Evolutionary conservation across 2,329 filamentous ascomycete species (phyloP).

Genomic region (Gaeumannomyces sp.): DNA sequence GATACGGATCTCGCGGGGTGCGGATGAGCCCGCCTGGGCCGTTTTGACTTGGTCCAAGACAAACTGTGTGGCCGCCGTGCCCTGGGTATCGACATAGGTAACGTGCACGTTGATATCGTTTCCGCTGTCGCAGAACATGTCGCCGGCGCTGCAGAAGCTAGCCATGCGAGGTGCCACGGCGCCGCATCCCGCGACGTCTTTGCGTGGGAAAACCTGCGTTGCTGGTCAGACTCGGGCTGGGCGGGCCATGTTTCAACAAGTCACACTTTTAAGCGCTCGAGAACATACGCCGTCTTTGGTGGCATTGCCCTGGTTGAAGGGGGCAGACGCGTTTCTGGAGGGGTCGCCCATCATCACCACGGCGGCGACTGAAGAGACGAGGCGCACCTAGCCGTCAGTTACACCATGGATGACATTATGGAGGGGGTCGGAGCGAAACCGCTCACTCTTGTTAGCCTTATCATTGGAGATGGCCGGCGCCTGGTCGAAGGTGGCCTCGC

Average conservation of each 20-base stretch:
- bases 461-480: slow-evolving; percentile 13
- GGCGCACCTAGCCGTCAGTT: neutral
- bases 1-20: neutral
- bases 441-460: neutral
- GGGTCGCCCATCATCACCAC: slow-evolving; percentile 31
- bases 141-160: slow-evolving; percentile 17
- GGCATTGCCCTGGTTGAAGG: slow-evolving; percentile 25
- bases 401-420: neutral
- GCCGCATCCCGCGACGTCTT: slow-evolving; percentile 13
- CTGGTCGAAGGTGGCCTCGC: slow-evolving; percentile 15
- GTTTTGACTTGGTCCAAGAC: slow-evolving; percentile 13
- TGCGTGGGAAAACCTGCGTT: slow-evolving; percentile 14
- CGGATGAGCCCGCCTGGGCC: neutral
- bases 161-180: slow-evolving; percentile 14
- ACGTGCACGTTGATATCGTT: slow-evolving; percentile 15
- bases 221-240: neutral
- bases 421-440: neutral
- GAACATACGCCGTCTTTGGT: slow-evolving; percentile 20
- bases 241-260: too few species aligned
- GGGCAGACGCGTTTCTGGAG: slow-evolving; percentile 21
- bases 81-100: slow-evolving; percentile 16
- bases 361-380: slow-evolving; percentile 21
- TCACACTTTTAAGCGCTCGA: too few species aligned
- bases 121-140: slow-evolving; percentile 18
- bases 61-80: slow-evolving; percentile 12